Base-by-base conservation (phyloP, 2,329 filamentous ascomycete genomes). In the Bipolaris oryzae region DNA sequence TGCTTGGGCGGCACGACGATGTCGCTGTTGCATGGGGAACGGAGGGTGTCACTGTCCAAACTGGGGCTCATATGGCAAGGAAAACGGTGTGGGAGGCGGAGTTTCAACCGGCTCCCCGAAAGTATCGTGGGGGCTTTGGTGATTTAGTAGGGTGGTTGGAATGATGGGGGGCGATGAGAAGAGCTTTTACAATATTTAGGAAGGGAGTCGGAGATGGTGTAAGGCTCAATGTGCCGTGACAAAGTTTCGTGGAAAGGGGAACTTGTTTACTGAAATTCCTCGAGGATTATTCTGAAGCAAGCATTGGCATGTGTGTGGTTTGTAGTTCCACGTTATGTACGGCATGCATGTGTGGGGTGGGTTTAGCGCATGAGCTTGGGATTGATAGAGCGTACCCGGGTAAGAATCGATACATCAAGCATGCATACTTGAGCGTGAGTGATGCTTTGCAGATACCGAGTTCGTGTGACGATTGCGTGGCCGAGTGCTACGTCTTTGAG, bases 131-230 rank as follows among this genome's bases (percentile, higher is more conserved):
- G 28, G 28, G 10, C 1, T 31, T 31, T 11, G 28, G 10, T 10
- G 10, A 1, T 31, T 31, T 4, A 1, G 10, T 1, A 1, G 3
- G 1, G 1, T 10, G 7, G 9, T 10, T 9, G 4, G 2, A 4
- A 5, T 11, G 28, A 4, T 5, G 28, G 4, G 28, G 3, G 10
- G 9, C n/a, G 28, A 31, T 31, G 28, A 7, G 28, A 28, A 3
- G 10, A 31, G 28, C 3, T 5, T 31, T 31, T 31, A 5, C 28
- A 31, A 31, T 31, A 31, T 31, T 31, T 4, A 13, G 10, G 28
- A 31, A 31, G 10, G 10, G 3, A 5, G 28, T 11, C 7, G 2
- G 28, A 7, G 10, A 31, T 31, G 28, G 28, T 31, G 10, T 13
- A 4, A 13, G 10, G 28, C 10, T 3, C 28, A 3, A 7, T 13